Percentiles rank a stretch among this genome's conserved stretches.
phyloP scores from a whole-genome alignment of 2,329 filamentous ascomycete genomes.

The Samsoniella hepiali region DNA sequence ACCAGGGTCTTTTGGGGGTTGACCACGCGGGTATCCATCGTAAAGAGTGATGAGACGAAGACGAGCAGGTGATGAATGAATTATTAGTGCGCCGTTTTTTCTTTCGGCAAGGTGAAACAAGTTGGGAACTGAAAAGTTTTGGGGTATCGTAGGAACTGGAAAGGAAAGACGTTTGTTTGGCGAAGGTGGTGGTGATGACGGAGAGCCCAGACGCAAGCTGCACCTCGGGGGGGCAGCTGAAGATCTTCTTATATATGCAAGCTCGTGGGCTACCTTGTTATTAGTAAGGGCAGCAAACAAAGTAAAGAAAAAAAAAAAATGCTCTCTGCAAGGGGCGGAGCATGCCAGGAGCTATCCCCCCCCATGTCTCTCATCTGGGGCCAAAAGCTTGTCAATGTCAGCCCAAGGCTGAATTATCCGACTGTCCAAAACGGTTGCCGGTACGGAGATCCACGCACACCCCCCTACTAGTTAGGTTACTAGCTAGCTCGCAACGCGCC shows the following conservation, averaged over 20 bases:
- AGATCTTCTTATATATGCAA: slow-evolving; percentile 5
- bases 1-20: slow-evolving; percentile 31
- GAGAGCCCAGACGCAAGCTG: not conserved
- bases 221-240: not conserved
- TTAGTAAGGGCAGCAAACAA: not conserved
- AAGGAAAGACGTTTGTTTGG: not conserved
- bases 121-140: not conserved
- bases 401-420: slow-evolving; percentile 17
- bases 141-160: slow-evolving; percentile 1
- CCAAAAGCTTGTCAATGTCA: not conserved
- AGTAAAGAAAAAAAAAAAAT: not conserved
- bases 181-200: not conserved
- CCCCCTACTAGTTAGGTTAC: not conserved
- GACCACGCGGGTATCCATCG: slow-evolving; percentile 23
- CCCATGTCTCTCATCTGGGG: slow-evolving; percentile 4
- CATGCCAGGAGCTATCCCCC: not conserved
- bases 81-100: not conserved
- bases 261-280: not conserved
- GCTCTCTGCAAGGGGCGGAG: slow-evolving; percentile 4
- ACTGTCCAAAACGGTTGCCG: not conserved
- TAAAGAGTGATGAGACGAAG: too few species aligned
- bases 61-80: slow-evolving; percentile 3
- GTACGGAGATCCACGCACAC: slow-evolving; percentile 14
- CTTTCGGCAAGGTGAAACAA: not conserved
- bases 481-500: too few species aligned